Percentiles rank a stretch among this genome's conserved stretches.
Conservation (phyloP, 2,329 filamentous ascomycete genomes). For the Colletotrichum salicis region DNA sequence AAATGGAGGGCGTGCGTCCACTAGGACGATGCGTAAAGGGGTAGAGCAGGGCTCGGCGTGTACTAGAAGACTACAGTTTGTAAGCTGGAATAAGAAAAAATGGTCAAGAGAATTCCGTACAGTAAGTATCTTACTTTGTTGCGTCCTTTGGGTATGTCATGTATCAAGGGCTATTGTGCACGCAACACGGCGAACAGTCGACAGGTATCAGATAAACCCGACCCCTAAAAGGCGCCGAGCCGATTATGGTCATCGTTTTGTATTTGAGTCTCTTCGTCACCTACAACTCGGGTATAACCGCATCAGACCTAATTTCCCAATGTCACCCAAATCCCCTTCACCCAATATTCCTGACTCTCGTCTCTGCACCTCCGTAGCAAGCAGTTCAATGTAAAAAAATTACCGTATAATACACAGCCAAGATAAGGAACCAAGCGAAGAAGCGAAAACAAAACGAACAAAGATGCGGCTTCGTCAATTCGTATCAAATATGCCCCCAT, state of each 20-base stretch:
- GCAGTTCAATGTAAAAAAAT: background rate
- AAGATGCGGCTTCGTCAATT: slow-evolving; percentile 28
- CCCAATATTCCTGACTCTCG: background rate
- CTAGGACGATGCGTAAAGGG: too few species aligned
- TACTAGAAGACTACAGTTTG: too few species aligned
- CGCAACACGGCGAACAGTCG: too few species aligned
- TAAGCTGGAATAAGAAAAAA: too few species aligned
- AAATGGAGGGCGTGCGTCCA: too few species aligned
- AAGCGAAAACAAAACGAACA: background rate
- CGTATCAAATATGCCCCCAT: slow-evolving; percentile 2
- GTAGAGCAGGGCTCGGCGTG: too few species aligned
- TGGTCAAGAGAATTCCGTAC: too few species aligned
- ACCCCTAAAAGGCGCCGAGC: background rate
- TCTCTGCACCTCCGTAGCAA: background rate
- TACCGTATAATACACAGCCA: background rate
- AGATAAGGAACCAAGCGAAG: background rate
- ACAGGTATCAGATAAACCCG: too few species aligned
- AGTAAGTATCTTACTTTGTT: too few species aligned
- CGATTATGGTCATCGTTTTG: background rate
- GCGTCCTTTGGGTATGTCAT: too few species aligned
- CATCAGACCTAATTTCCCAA: background rate
- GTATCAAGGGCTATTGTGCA: too few species aligned
- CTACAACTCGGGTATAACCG: slow-evolving; percentile 15
- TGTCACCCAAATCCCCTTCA: background rate
- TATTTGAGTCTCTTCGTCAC: slow-evolving; percentile 3